These are phyloP conservation scores for Yamadazyma sp. DNA, from an alignment of 805 yeast species.

Conservation along the genomic window DNA sequence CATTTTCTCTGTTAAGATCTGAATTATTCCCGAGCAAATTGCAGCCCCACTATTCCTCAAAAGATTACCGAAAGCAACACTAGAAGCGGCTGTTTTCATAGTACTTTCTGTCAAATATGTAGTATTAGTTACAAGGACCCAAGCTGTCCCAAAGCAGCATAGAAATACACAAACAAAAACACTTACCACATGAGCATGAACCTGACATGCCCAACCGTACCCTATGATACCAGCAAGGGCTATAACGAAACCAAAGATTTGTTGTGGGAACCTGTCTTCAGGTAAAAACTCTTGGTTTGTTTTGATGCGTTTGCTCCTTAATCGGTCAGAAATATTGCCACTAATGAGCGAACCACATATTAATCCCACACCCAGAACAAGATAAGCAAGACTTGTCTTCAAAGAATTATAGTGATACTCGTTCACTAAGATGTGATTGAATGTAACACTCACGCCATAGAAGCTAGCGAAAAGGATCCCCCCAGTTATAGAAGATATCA, in stretches of 20 bases:
- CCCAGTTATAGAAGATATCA: conserved; percentile 46
- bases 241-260: conserved; percentile 42
- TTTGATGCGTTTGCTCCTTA: conserved; percentile 23
- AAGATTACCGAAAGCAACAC: conserved; percentile 54
- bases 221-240: conserved; percentile 47
- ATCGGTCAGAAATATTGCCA: conserved; percentile 47
- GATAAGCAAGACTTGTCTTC: conserved; percentile 45
- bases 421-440: conserved; percentile 38
- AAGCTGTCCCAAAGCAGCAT: conserved; percentile 54
- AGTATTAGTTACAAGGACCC: conserved; percentile 53
- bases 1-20: conserved; percentile 30
- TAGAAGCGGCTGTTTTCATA: conserved; percentile 50
- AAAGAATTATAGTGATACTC: conserved; percentile 35
- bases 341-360: conserved; percentile 49
- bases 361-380: conserved; percentile 54
- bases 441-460: conserved; percentile 53
- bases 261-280: conserved; percentile 47
- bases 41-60: conserved; percentile 57
- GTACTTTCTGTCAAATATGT: conserved; percentile 54
- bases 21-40: conserved; percentile 47
- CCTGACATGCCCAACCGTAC: conserved; percentile 53
- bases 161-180: conserved; percentile 30
- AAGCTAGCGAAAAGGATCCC: conserved; percentile 55
- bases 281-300: conserved; percentile 37
- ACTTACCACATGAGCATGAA: conserved; percentile 21